Evolutionary conservation across 345 rosid genomes (phyloP).

Genomic region (Abelmoschus esculentus): DNA sequence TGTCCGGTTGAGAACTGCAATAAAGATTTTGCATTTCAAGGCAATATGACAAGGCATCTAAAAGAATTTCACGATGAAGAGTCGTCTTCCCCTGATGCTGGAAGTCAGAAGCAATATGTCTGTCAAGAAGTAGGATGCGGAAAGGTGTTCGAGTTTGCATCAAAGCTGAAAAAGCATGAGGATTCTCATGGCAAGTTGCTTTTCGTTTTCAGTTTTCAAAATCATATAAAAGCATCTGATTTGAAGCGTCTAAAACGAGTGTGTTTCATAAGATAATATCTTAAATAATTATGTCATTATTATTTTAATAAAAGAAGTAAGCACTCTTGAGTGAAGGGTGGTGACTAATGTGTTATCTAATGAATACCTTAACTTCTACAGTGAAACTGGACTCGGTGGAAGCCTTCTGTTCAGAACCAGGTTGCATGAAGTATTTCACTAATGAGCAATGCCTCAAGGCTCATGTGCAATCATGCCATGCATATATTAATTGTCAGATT

Average conservation of each 20-base stretch:
- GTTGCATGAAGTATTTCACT: constrained; percentile 32
- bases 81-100: constrained; percentile 8
- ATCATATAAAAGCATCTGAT: not conserved
- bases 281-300: too few species aligned
- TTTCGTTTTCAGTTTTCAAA: not conserved
- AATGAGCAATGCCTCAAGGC: constrained; percentile 57
- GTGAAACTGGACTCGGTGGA: constrained; percentile 53
- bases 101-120: constrained; percentile 2
- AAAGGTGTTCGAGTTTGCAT: constrained; percentile 56
- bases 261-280: too few species aligned
- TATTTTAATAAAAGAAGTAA: too few species aligned
- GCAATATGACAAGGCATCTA: not conserved
- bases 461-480: constrained; percentile 60
- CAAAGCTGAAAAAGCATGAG: constrained; percentile 52
- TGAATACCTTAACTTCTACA: constrained; percentile 20
- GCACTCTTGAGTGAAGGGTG: too few species aligned
- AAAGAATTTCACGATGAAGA: constrained; percentile 32
- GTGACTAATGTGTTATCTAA: constrained; percentile 3
- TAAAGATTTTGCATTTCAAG: not conserved
- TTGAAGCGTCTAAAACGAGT: not conserved
- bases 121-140: constrained; percentile 62
- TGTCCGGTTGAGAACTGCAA: not conserved
- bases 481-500: constrained; percentile 41
- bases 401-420: not conserved
- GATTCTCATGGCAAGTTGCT: constrained; percentile 59